These are phyloP conservation scores for Hericium alpestre DNA, from an alignment of 768 basidiomycete species.

Conservation along the genomic window DNA sequence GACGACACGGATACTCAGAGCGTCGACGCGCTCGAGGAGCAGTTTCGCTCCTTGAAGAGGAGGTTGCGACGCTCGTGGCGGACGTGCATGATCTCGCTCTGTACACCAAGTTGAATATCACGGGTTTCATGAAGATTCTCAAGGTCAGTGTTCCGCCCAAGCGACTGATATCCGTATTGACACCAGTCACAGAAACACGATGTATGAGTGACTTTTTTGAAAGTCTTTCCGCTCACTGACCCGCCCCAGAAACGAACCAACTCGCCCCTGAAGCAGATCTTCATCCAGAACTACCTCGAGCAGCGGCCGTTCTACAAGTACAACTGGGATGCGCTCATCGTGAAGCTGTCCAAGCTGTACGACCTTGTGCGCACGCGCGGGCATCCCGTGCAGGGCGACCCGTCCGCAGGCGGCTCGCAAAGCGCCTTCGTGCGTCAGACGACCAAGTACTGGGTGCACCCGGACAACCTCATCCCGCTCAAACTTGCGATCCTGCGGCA, in stretches of 20 bases:
- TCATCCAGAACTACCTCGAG: slow-evolving; percentile 86
- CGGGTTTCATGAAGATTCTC: slow-evolving; percentile 96
- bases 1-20: slow-evolving; percentile 41
- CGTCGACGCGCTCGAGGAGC: slow-evolving; percentile 70
- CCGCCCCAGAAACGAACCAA: slow-evolving; percentile 80
- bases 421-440: slow-evolving; percentile 98
- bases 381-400: slow-evolving; percentile 87
- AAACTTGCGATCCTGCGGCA: slow-evolving; percentile 89
- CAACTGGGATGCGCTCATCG: slow-evolving; percentile 91
- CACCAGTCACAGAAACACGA: slow-evolving; percentile 71
- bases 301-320: slow-evolving; percentile 95
- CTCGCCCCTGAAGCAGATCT: slow-evolving; percentile 70
- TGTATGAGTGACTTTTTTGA: slow-evolving; percentile 29
- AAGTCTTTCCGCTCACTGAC: not conserved
- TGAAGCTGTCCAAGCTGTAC: slow-evolving; percentile 90
- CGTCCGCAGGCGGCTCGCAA: slow-evolving; percentile 88
- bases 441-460: slow-evolving; percentile 99
- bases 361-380: slow-evolving; percentile 93
- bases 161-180: not conserved
- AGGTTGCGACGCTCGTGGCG: slow-evolving; percentile 89
- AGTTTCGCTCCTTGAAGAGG: slow-evolving; percentile 86
- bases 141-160: slow-evolving; percentile 44
- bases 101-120: slow-evolving; percentile 95
- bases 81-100: slow-evolving; percentile 86
- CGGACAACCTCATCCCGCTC: slow-evolving; percentile 86